Evolutionary conservation across 2,329 filamentous ascomycete species (phyloP), one percentile per base, ranked within the genome.

Genomic region (Mycosphaerella arachidis): DNA sequence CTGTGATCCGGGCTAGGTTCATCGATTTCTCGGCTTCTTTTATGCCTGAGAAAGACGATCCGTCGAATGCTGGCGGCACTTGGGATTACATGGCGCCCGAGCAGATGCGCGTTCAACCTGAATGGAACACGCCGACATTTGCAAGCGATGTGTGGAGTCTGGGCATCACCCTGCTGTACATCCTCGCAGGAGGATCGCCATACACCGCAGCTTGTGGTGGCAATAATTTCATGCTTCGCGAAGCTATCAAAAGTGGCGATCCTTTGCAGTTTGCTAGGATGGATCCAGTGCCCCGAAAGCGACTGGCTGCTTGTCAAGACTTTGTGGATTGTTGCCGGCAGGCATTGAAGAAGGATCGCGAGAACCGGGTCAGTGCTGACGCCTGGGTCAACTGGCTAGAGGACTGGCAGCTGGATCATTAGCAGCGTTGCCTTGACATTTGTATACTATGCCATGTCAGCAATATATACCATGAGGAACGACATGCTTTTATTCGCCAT

Each of bases 31-130:
- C 76, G 4, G 72, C 73, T 1, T 74, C 77, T 10, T 73, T 76
- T 27, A 65, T 66, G 50, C 40, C 68, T 20, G 16, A 55, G 18
- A 63, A 63, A 29, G 62, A 64, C 50, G 63, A 67, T 48, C 59
- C 62, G 9, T 61, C 65, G 1, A 62, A 69, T 37, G 68, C 75
- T 7, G 78, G 76, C 48, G 78, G 77, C 0, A 81, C 78, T 0
- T 80, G 77, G 76, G 77, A 78, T 57, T 81, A 72, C 69, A 76
- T 80, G 75, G 76, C 67, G 4, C 72, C 69, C 57, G 61, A 72
- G 60, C 57, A 74, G 70, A 24, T 74, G 37, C 66, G 67, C 10
- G 63, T 65, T 31, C 68, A 72, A 20, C 64, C 64, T n/a, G 62
- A 66, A 8, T 53, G 69, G 30, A 71, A 64, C 53, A 67, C 64